Base-by-base conservation (phyloP, 768 basidiomycete genomes). In the Auricularia auricula-judae region DNA sequence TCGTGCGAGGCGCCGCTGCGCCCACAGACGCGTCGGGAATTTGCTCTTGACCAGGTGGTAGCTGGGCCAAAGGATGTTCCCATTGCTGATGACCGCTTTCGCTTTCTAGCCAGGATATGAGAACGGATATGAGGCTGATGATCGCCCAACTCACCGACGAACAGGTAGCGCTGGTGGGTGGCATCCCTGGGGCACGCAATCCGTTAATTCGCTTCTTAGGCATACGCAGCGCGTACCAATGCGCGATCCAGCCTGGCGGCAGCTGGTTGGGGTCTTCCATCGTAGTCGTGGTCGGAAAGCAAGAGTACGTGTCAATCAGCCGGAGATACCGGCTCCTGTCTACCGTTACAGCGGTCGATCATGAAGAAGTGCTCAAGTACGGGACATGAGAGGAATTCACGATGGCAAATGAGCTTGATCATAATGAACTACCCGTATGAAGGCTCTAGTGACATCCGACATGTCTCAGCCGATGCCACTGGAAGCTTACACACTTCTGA, bases 201-300 rank as follows among this genome's bases (percentile, higher is more conserved):
- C 12, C 39, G 39, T 42, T 14, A 42, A 42, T 8, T 29, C 39
- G 12, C 7, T 7, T 42, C 39, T 42, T 42, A 8, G 39, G 39
- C 8, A 42, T 14, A 42, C 39, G 39, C 39, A 14, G 53, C 53
- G 53, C 80, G 68, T 73, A 92, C 95, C 95, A 97, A 81, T 95
- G 88, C 73, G 92, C 90, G 67, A 83, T 80, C 95, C 95, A 97
- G 47, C 94, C 95, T 68, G 88, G 88, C 66, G 95, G 95, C 43
- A 97, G 76, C 74, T 91, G 39, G 39, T 42, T 42, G 39, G 39
- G 39, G 39, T 42, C 39, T 14, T 42, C 39, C 39, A 42, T 42
- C 39, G 39, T 42, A 42, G 39, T 42, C 39, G 39, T 42, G 39
- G 39, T 42, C 39, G 39, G 39, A 42, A 42, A 42, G 39, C 39